Conservation (phyloP, 768 basidiomycete species). For the Boletus tylopilopsis region DNA sequence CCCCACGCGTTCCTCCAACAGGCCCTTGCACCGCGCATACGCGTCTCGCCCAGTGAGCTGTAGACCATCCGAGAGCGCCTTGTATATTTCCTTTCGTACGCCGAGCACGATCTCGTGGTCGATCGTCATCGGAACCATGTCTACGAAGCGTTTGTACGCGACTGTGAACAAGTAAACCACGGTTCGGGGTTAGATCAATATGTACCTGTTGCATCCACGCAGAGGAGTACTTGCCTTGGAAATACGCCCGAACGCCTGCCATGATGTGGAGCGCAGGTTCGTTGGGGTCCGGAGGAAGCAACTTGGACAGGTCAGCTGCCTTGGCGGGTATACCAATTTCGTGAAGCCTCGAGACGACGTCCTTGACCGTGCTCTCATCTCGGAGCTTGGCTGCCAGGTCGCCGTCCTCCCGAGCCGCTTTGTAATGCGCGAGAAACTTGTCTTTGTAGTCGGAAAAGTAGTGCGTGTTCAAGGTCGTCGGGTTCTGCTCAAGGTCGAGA, state of each 20-base stretch:
- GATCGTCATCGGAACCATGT: constrained; percentile 41
- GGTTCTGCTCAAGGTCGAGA: constrained; percentile 44
- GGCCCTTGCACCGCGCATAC: constrained; percentile 42
- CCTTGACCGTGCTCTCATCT: no score
- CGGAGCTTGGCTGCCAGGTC: constrained; percentile 9
- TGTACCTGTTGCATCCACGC: neutral
- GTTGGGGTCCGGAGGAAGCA: constrained; percentile 49
- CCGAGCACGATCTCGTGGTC: constrained; percentile 44
- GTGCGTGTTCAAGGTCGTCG: constrained; percentile 50
- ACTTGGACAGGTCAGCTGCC: constrained; percentile 42
- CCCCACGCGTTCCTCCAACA: constrained; percentile 48
- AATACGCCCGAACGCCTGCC: constrained; percentile 70
- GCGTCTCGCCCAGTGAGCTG: constrained; percentile 49
- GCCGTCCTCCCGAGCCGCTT: constrained; percentile 20
- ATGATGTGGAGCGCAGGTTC: constrained; percentile 61
- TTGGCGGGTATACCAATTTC: constrained; percentile 31
- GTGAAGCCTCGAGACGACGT: constrained; percentile 12
- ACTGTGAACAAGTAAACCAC: constrained; percentile 36
- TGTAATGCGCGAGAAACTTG: constrained; percentile 51
- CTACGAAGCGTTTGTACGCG: constrained; percentile 43
- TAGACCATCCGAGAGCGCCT: constrained; percentile 44
- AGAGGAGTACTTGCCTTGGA: constrained; percentile 64
- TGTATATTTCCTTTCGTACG: constrained; percentile 42
- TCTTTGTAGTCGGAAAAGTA: constrained; percentile 47
- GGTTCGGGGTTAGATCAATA: no score